Base-by-base conservation (phyloP, 2,329 filamentous ascomycete genomes). In the Fusarium pseudograminearum region DNA sequence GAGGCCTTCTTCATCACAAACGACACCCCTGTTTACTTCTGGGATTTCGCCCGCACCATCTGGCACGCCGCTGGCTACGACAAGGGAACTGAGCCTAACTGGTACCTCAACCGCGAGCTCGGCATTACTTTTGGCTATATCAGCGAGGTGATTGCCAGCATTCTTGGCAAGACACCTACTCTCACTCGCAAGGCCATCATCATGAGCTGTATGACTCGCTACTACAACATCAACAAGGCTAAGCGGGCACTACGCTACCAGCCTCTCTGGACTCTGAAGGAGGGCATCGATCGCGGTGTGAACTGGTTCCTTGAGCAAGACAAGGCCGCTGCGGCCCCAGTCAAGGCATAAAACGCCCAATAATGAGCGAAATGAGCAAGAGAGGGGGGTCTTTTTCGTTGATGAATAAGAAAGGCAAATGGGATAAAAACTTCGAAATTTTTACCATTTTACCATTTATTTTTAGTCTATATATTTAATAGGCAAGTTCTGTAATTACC, bases 1-100 rank as follows among this genome's bases (percentile, higher is more conserved):
- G 90, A 98, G 79, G 90, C 90, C 52, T 95, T 98, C 83, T 90
- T 97, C 81, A 88, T 98, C 76, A 96, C 93, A 61, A 98, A 98
- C 79, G 93, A 94, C 80, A 85, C 89, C 72, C 95, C 95, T 7
- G 85, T 97, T 22, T 95, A 95, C 78, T 97, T 97, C 80, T 97
- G 96, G 89, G 93, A 97, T 80, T 92, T 97, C 77, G 89, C 92
- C 62, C 87, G 93, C 41, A 89, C 90, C 40, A 86, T 97, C 47
- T 98, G 93, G 93, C 82, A 82, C 68, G 85, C 84, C 42, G 87
- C 87, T 14, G 89, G 89, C 36, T 83, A 79, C 59, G 77, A 81
- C 10, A 80, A 80, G 61, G 87, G 87, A 22, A 85, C 83, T 7
- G 83, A 84, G 51, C 81, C 84, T 70, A 86, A 87, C 56, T 89